Evolutionary conservation across 2,329 filamentous ascomycete species (phyloP).

Genomic region (Neodidymelliopsis sp.): DNA sequence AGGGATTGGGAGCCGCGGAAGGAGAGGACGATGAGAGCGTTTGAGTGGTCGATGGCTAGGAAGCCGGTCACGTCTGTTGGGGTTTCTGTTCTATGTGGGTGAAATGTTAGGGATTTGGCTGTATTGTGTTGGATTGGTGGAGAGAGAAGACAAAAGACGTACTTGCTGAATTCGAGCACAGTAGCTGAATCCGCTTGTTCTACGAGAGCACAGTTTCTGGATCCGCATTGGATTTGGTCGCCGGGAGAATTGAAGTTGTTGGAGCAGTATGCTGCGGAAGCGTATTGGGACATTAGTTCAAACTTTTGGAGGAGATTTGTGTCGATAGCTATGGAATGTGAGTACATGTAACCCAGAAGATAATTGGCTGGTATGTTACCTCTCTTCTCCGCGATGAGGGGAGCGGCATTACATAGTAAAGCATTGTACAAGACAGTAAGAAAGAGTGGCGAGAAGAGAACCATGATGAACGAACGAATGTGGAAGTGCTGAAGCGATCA

Average conservation of each 20-base stretch:
- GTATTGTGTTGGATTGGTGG: not conserved
- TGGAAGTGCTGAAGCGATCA: not conserved
- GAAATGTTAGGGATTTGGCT: conserved; percentile 7
- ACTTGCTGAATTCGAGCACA: conserved; percentile 53
- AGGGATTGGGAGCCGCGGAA: conserved; percentile 66
- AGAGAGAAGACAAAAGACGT: not conserved
- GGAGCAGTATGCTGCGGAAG: conserved; percentile 62
- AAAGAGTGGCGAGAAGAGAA: conserved; percentile 22
- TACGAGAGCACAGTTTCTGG: conserved; percentile 58
- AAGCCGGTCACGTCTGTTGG: conserved; percentile 56
- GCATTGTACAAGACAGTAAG: conserved; percentile 17
- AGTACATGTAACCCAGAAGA: not conserved
- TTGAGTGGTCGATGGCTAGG: conserved; percentile 55
- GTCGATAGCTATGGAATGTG: conserved; percentile 23
- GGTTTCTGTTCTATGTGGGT: conserved; percentile 20
- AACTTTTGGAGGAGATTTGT: conserved; percentile 31
- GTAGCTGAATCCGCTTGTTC: conserved; percentile 54
- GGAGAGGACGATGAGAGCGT: conserved; percentile 63
- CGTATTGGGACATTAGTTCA: conserved; percentile 53
- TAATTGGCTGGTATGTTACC: conserved; percentile 4
- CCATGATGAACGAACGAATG: conserved; percentile 19
- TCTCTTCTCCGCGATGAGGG: conserved; percentile 26
- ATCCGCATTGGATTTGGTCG: conserved; percentile 54
- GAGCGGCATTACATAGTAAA: conserved; percentile 26
- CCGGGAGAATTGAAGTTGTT: conserved; percentile 55